Percentiles rank a stretch among this genome's conserved stretches.
Evolutionary conservation across 306 rosid species (phyloP).

Genomic region (Sesbania bispinosa): DNA sequence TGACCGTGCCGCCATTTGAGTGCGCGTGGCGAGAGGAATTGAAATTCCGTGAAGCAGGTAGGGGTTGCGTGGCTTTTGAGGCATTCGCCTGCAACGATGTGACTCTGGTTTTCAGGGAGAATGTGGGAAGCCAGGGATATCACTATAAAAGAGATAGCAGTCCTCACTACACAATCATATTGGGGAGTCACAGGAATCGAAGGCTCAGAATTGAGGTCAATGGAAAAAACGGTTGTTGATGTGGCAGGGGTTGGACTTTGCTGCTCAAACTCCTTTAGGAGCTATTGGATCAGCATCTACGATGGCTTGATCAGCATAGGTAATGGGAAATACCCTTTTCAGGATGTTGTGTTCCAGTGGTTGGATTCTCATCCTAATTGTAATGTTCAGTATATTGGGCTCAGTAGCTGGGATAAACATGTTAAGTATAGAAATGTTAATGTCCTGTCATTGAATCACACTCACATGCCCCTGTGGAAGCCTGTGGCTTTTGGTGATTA

Average conservation of each 20-base stretch:
- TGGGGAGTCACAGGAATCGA: slow-evolving; percentile 91
- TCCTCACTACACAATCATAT: slow-evolving; percentile 84
- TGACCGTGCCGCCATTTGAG: slow-evolving; percentile 91
- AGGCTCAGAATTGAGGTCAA: slow-evolving; percentile 75
- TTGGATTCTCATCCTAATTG: slow-evolving; percentile 72
- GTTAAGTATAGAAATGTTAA: slow-evolving; percentile 82
- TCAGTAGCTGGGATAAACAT: slow-evolving; percentile 97
- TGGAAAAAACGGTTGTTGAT: slow-evolving; percentile 81
- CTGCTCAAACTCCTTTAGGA: slow-evolving; percentile 74
- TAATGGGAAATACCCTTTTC: slow-evolving; percentile 83
- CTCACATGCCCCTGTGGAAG: slow-evolving; percentile 55
- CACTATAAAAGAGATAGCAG: slow-evolving; percentile 87
- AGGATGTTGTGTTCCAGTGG: slow-evolving; percentile 89
- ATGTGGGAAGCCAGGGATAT: slow-evolving; percentile 87
- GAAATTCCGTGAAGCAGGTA: slow-evolving; percentile 80
- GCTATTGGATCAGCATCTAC: slow-evolving; percentile 87
- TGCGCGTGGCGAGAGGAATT: slow-evolving; percentile 88
- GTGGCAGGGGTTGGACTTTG: slow-evolving; percentile 77
- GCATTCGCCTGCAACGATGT: slow-evolving; percentile 93
- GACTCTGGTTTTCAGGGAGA: slow-evolving; percentile 81
- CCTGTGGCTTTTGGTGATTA: slow-evolving; percentile 53
- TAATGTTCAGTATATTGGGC: slow-evolving; percentile 81
- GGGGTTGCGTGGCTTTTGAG: slow-evolving; percentile 92
- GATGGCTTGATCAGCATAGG: slow-evolving; percentile 91
- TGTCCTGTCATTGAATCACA: slow-evolving; percentile 62